These are phyloP conservation scores for Serendipita sp. DNA, from an alignment of 768 basidiomycete species.

Conservation along the genomic window DNA sequence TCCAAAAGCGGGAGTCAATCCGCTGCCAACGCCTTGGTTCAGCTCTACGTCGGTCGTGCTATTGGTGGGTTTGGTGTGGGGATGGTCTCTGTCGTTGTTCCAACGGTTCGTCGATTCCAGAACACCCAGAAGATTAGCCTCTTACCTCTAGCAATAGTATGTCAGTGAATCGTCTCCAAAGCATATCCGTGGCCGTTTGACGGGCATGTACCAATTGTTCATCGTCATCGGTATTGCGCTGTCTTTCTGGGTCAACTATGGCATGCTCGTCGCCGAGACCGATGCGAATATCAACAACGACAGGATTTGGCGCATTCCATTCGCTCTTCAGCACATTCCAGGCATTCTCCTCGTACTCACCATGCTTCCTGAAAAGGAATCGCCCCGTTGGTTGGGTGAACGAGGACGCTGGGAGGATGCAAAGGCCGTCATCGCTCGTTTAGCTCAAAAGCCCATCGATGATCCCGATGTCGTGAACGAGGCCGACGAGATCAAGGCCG, in stretches of 20 bases:
- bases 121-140: background rate
- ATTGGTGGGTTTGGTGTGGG: constrained; percentile 71
- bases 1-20: constrained; percentile 32
- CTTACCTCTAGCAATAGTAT: constrained; percentile 53
- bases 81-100: constrained; percentile 35
- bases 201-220: constrained; percentile 77
- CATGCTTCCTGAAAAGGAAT: constrained; percentile 46
- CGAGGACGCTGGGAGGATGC: constrained; percentile 41
- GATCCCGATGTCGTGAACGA: constrained; percentile 39
- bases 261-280: constrained; percentile 26
- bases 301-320: constrained; percentile 54
- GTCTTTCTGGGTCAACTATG: constrained; percentile 63
- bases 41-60: constrained; percentile 71
- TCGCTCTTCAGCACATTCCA: constrained; percentile 60
- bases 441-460: constrained; percentile 31
- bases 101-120: constrained; percentile 6
- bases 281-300: constrained; percentile 37
- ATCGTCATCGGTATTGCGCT: constrained; percentile 76
- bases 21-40: constrained; percentile 29
- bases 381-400: constrained; percentile 61
- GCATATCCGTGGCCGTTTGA: constrained; percentile 71
- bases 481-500: constrained; percentile 42
- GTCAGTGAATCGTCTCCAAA: constrained; percentile 83
- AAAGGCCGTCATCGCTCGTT: constrained; percentile 43
- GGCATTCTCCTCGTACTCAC: constrained; percentile 37